Conservation (phyloP, 257 asterid genomes). For the Leonotis leonurus region DNA sequence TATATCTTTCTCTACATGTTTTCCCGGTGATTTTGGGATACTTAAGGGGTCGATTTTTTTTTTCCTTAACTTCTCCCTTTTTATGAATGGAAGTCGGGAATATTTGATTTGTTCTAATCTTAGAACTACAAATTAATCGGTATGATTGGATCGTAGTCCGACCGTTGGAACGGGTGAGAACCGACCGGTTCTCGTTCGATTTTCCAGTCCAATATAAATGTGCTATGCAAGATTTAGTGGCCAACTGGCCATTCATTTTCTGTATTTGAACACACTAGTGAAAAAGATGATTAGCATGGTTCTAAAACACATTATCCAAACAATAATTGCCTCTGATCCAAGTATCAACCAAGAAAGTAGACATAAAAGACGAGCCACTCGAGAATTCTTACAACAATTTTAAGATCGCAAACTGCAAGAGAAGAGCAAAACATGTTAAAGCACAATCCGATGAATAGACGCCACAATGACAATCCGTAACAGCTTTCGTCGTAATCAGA, state of each 20-base stretch:
- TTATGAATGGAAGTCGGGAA: too few relatives aligned
- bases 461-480: neutral
- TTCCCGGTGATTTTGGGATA: too few relatives aligned
- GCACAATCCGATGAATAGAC: neutral
- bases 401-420: neutral
- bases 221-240: neutral
- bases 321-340: neutral
- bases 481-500: conserved; percentile 5
- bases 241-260: too few relatives aligned
- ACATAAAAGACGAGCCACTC: neutral
- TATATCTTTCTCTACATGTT: too few relatives aligned
- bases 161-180: too few relatives aligned
- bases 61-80: too few relatives aligned
- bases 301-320: neutral
- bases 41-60: too few relatives aligned
- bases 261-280: neutral
- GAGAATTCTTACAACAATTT: neutral
- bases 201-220: too few relatives aligned
- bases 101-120: too few relatives aligned
- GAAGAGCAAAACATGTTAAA: neutral
- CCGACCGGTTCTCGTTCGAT: too few relatives aligned
- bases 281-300: neutral
- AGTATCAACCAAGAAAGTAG: neutral
- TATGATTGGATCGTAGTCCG: too few relatives aligned
- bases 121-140: too few relatives aligned